Conservation (phyloP, 2,329 filamentous ascomycete species). For the Knufia petricola region DNA sequence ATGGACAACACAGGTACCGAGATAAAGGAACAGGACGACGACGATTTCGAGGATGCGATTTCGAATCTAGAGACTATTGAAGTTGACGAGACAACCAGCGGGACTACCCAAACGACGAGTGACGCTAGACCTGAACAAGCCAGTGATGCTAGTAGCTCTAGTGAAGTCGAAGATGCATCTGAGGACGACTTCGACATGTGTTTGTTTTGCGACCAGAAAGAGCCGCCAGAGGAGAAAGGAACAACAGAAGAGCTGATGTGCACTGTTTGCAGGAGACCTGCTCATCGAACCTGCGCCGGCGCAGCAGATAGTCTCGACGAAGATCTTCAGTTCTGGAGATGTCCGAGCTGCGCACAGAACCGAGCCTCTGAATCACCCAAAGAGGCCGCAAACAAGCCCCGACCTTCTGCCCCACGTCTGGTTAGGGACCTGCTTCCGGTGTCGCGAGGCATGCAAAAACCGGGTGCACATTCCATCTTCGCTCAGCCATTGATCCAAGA, state of each 20-base stretch:
- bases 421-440: constrained; percentile 63
- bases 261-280: constrained; percentile 68
- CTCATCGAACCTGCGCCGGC: constrained; percentile 82
- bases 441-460: constrained; percentile 53
- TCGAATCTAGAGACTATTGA: constrained; percentile 29
- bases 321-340: constrained; percentile 22
- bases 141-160: not conserved
- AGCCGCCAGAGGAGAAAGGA: constrained; percentile 32
- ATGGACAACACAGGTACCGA: constrained; percentile 15
- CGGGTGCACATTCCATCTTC: constrained; percentile 68
- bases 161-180: constrained; percentile 3
- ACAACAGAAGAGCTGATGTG: constrained; percentile 44
- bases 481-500: constrained; percentile 23
- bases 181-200: constrained; percentile 26
- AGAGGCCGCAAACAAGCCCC: constrained; percentile 34
- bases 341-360: constrained; percentile 36
- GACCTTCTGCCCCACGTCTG: constrained; percentile 55
- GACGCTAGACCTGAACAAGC: not conserved
- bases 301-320: constrained; percentile 54
- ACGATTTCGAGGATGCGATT: constrained; percentile 33
- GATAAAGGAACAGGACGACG: constrained; percentile 33
- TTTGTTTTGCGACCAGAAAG: constrained; percentile 33
- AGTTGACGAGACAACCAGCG: constrained; percentile 26
- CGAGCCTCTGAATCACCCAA: constrained; percentile 36
- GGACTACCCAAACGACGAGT: not conserved